Evolutionary conservation across 371 early-diverging fungal species (phyloP).

Genomic region (Umbelopsis sp.): DNA sequence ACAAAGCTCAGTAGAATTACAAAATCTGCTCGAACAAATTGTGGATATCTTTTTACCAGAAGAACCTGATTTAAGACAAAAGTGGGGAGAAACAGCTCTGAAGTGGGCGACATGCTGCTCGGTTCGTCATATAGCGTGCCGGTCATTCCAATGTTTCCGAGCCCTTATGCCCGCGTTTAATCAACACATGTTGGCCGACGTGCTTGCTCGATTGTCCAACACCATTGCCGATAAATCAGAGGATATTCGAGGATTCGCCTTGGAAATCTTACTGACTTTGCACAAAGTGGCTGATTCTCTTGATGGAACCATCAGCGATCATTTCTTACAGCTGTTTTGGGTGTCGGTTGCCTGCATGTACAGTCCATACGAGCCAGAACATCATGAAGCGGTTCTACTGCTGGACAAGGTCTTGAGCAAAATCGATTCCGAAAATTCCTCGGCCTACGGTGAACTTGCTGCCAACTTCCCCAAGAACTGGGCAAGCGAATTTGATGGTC

Average conservation of each 20-base stretch:
- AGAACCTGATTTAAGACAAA: slow-evolving; percentile 74
- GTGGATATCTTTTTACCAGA: slow-evolving; percentile 62
- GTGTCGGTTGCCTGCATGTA: slow-evolving; percentile 77
- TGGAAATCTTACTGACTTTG: slow-evolving; percentile 82
- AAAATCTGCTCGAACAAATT: slow-evolving; percentile 40
- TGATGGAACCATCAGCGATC: slow-evolving; percentile 56
- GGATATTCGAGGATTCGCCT: slow-evolving; percentile 86
- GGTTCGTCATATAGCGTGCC: slow-evolving; percentile 87
- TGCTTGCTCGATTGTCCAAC: slow-evolving; percentile 82
- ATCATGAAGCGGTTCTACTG: slow-evolving; percentile 65
- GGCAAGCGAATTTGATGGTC: slow-evolving; percentile 75
- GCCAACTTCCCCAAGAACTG: slow-evolving; percentile 74
- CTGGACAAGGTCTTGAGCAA: slow-evolving; percentile 67
- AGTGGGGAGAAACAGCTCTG: slow-evolving; percentile 88
- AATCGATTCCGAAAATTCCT: slow-evolving; percentile 47
- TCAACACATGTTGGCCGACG: slow-evolving; percentile 81
- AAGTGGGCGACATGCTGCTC: slow-evolving; percentile 92
- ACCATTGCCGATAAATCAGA: slow-evolving; percentile 82
- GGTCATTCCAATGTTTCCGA: slow-evolving; percentile 88
- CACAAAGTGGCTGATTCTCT: slow-evolving; percentile 68
- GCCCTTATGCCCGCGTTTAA: slow-evolving; percentile 78
- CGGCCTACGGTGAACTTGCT: slow-evolving; percentile 31
- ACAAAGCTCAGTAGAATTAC: slow-evolving; percentile 49
- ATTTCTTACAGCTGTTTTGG: slow-evolving; percentile 86
- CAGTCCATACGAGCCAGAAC: slow-evolving; percentile 81